phyloP scores from a whole-genome alignment of 169 alveolate species.

The Blepharisma undulans region DNA sequence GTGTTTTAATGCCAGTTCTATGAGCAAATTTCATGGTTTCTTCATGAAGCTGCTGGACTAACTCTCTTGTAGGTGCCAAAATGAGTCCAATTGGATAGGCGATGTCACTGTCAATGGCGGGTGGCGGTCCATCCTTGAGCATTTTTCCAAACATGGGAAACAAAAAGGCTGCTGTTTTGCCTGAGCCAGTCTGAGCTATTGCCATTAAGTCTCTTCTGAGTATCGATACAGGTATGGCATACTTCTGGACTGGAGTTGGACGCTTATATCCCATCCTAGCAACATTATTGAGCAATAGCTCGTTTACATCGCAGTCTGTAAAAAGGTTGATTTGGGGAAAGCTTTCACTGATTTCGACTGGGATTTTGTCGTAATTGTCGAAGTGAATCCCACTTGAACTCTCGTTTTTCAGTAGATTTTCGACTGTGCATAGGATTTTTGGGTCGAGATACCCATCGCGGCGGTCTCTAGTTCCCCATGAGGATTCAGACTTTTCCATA shows the following conservation, averaged over 20 bases:
- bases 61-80: slow-evolving; percentile 97
- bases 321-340: background rate
- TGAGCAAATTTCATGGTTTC: slow-evolving; percentile 90
- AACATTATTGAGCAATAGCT: slow-evolving; percentile 25
- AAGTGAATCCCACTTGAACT: slow-evolving; percentile 84
- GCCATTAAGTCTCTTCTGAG: slow-evolving; percentile 95
- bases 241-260: slow-evolving; percentile 96
- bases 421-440: background rate
- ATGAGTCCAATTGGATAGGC: slow-evolving; percentile 80
- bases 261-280: slow-evolving; percentile 84
- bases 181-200: slow-evolving; percentile 98
- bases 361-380: slow-evolving; percentile 85
- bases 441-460: background rate
- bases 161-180: slow-evolving; percentile 98
- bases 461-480: background rate
- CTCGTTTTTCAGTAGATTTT: slow-evolving; percentile 8
- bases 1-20: slow-evolving; percentile 92
- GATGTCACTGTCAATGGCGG: slow-evolving; percentile 74
- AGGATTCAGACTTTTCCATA: background rate
- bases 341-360: slow-evolving; percentile 84
- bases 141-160: slow-evolving; percentile 93
- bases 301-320: background rate
- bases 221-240: slow-evolving; percentile 93
- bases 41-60: slow-evolving; percentile 92
- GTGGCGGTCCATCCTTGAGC: slow-evolving; percentile 88